Evolutionary conservation across 192 early-diverging fungal species (phyloP), one percentile per base, ranked within the genome.

Genomic region (Coemansia sp.): DNA sequence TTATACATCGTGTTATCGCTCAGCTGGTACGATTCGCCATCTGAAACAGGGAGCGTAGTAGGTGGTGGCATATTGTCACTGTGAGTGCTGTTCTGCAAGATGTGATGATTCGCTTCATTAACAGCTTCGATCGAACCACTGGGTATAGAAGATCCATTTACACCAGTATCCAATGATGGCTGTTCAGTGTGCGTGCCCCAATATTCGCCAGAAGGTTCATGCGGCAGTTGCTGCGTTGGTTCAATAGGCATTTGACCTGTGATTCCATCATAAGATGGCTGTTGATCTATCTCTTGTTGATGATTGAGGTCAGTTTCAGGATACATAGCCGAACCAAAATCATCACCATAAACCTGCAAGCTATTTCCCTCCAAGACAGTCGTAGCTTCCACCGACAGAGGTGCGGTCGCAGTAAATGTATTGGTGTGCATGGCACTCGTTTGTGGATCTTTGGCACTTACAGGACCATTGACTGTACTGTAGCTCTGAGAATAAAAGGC

Each of bases 401-500:
- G 25, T 26, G 4, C 23, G 13, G 48, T 51, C 48, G 48, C 25
- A 51, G 5, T 25, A 51, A 26, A 51, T 9, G 48, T 9, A 9
- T 26, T 7, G 8, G 21, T 26, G 48, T 51, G 16, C 7, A 26
- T 51, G 16, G 9, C 48, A 16, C 21, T 26, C 21, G 25, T 26
- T 51, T 30, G n/a, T 33, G 55, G 31, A 21, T 20, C 30, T 15
- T 57, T 31, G 18, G 6, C 29, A n/a, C 55, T 34, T 2, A 18
- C 30, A 34, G 21, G 18, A 15, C 21, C 10, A 33, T 33, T 34
- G 30, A n/a, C 30, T 31, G 55, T 26, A 20, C 49, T 28, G 49
- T 57, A 57, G 20, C n/a, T n/a, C 18, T 57, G 55, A 13, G 55
- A 33, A 30, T 57, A 57, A 9, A 57, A 31, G 16, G 29, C 55